Evolutionary conservation across 2,329 filamentous ascomycete genomes (phyloP).

Genomic region (Stagonosporopsis tanaceti): DNA sequence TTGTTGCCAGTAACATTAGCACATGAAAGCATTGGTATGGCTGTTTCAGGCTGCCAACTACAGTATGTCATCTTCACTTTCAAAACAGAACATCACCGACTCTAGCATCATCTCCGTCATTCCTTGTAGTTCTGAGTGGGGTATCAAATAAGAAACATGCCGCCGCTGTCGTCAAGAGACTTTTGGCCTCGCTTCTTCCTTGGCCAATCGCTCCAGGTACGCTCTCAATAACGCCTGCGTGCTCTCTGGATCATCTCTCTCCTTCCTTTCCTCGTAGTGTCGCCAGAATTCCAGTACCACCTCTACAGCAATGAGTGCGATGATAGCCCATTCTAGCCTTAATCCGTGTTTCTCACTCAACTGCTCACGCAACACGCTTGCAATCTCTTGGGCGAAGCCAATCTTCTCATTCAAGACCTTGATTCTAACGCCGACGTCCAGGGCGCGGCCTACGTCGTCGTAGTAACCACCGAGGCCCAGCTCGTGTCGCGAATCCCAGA

Average conservation of each 20-base stretch:
- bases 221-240: slow-evolving; percentile 51
- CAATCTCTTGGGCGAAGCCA: slow-evolving; percentile 96
- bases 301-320: slow-evolving; percentile 89
- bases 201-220: slow-evolving; percentile 38
- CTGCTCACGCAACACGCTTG: slow-evolving; percentile 84
- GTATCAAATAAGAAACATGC: not conserved
- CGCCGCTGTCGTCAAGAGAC: not conserved
- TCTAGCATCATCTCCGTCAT: not conserved
- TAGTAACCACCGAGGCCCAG: slow-evolving; percentile 94
- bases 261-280: slow-evolving; percentile 69
- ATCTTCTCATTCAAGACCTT: slow-evolving; percentile 94
- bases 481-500: slow-evolving; percentile 93
- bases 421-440: slow-evolving; percentile 92
- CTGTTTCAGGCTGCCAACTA: too few relatives aligned
- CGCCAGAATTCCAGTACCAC: slow-evolving; percentile 85
- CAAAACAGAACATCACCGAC: not conserved
- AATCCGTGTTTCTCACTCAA: slow-evolving; percentile 90
- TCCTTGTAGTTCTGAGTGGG: not conserved
- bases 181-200: not conserved
- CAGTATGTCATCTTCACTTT: too few relatives aligned
- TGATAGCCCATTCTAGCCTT: slow-evolving; percentile 93
- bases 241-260: slow-evolving; percentile 52
- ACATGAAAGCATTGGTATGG: too few relatives aligned
- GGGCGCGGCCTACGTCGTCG: slow-evolving; percentile 85
- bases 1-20: too few relatives aligned